phyloP scores from a whole-genome alignment of 805 yeast species.

The Candida boleticola region DNA sequence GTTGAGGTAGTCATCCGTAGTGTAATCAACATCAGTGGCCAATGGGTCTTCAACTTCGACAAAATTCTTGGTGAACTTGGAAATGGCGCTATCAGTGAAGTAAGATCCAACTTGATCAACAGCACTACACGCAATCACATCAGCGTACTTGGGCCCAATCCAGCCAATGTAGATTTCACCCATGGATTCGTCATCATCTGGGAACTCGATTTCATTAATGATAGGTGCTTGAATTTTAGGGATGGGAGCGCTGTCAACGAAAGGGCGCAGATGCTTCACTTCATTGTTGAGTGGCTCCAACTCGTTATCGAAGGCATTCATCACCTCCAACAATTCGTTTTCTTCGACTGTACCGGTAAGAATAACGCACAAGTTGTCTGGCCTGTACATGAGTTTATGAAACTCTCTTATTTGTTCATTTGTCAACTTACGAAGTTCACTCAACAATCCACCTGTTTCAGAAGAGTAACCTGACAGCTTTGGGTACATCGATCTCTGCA shows the following conservation, averaged over 20 bases:
- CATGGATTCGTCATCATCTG: conserved; percentile 83
- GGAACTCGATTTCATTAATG: conserved; percentile 64
- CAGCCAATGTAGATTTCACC: conserved; percentile 75
- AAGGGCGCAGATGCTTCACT: conserved; percentile 54
- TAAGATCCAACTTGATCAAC: conserved; percentile 70
- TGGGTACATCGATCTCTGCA: conserved; percentile 56
- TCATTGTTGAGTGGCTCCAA: conserved; percentile 43
- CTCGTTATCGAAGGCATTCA: conserved; percentile 60
- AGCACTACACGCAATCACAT: conserved; percentile 59
- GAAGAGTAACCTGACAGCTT: conserved; percentile 77
- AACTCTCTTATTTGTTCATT: conserved; percentile 74
- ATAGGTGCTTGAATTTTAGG: conserved; percentile 39
- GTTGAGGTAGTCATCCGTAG: conserved; percentile 70
- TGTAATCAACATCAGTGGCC: conserved; percentile 67
- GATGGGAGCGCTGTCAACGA: conserved; percentile 62
- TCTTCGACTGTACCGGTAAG: conserved; percentile 86
- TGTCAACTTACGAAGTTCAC: conserved; percentile 69
- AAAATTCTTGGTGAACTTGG: conserved; percentile 66
- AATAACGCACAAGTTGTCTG: conserved; percentile 80
- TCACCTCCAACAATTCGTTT: conserved; percentile 57
- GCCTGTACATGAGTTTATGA: conserved; percentile 69
- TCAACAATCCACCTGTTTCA: conserved; percentile 90
- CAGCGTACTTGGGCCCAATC: conserved; percentile 71
- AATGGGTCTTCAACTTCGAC: conserved; percentile 82
- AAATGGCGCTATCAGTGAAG: conserved; percentile 72